Base-by-base conservation (phyloP, 164 flowering plant genomes). In the Vitis riparia region DNA sequence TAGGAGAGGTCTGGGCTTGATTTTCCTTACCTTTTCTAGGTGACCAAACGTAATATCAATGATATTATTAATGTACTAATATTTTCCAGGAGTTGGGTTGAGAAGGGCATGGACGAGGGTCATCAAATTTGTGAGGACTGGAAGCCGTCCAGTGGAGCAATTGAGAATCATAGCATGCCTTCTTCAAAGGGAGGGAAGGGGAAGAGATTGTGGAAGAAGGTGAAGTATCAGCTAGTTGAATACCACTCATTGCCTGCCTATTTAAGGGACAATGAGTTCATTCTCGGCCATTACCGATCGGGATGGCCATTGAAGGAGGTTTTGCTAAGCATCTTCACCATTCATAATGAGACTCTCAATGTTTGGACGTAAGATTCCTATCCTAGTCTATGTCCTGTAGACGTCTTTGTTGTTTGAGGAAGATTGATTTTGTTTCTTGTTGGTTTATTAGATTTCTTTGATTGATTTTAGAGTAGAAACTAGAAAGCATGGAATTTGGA, bases 211-310 rank as follows among this genome's bases (percentile, higher is more conserved):
- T 93, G 97, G 98, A 89, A 93, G 84, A 92, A 84, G 75, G 88
- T 95, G 75, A 95, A 87, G 77, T 95, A 90, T 70, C 97, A 95
- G 89, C 85, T 95, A 19, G 96, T 95, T n/a, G 99, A 95, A 68
- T 95, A 91, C 72, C 93, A 91, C 59, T 65, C 88, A 8, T 86
- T 95, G 89, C 99, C 99, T 61, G 86, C 69, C 0, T 95, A 85
- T 85, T 86, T 95, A 85, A 93, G 82, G 83, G 99, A 95, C 80
- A 95, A 95, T 75, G 99, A 95, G 71, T 95, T 37, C 70, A 95
- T 95, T 76, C 2, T 88, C 9, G 94, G 92, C 29, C 88, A 95
- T 82, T 95, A 95, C 67, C 81, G 99, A 48, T 73, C 96, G 8
- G 96, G 93, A 76, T 91, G 98, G 99, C 99, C 99, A 0, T 59